phyloP scores from a whole-genome alignment of 768 basidiomycete species.

The Neoboletus magnificus region DNA sequence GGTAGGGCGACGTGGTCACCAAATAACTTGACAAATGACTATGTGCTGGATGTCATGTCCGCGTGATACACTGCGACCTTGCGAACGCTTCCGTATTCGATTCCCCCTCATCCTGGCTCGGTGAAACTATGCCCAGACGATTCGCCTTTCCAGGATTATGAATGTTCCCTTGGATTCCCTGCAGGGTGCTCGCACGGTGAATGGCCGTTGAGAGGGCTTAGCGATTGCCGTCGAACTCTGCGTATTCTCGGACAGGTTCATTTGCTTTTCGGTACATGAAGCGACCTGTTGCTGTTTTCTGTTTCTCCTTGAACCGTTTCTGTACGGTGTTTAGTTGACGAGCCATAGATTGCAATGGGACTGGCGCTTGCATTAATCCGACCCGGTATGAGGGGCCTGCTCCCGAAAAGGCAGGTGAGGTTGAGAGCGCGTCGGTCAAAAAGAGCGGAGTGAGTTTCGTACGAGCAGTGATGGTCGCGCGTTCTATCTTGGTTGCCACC shows the following conservation, averaged over 20 bases:
- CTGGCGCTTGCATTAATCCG: no score
- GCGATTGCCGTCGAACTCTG: not conserved
- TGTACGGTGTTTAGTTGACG: not conserved
- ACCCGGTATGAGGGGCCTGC: not conserved
- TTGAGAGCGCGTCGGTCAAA: not conserved
- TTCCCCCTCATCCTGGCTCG: not conserved
- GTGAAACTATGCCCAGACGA: slow-evolving; percentile 9
- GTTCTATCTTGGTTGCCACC: slow-evolving; percentile 46
- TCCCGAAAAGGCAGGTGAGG: slow-evolving; percentile 25
- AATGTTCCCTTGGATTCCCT: not conserved
- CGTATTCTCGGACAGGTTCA: not conserved
- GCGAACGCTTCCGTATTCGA: slow-evolving; percentile 3
- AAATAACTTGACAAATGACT: not conserved
- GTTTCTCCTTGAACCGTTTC: no score
- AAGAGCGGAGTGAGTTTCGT: not conserved
- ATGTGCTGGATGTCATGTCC: slow-evolving; percentile 28
- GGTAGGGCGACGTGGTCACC: slow-evolving; percentile 8
- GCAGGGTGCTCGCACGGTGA: not conserved
- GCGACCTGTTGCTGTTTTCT: no score
- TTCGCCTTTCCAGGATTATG: slow-evolving; percentile 10
- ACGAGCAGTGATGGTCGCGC: slow-evolving; percentile 22
- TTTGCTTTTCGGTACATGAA: not conserved
- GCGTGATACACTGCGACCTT: slow-evolving; percentile 15
- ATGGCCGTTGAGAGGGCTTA: not conserved
- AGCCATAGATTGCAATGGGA: no score